Evolutionary conservation across 169 alveolate genomes (phyloP).

Genomic region (Eimeria sp.): DNA sequence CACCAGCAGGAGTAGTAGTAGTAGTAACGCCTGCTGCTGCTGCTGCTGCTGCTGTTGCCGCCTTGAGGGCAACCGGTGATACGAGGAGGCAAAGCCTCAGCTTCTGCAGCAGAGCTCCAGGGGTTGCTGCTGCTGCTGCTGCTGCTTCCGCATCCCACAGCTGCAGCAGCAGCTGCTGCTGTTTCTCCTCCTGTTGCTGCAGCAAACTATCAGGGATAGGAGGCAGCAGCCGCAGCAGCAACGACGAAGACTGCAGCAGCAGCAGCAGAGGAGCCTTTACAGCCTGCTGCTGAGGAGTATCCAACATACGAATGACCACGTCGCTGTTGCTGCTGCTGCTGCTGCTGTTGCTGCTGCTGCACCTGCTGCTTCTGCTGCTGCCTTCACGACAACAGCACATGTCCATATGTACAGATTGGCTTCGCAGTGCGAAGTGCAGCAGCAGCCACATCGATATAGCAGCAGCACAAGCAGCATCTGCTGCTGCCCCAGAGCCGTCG

Average conservation of each 20-base stretch:
- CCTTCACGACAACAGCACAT: constrained; percentile 50
- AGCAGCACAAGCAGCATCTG: too few species aligned
- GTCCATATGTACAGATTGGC: neutral
- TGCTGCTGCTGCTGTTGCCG: neutral
- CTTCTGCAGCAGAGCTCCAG: constrained; percentile 19
- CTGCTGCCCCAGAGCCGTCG: too few species aligned
- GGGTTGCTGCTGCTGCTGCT: constrained; percentile 24
- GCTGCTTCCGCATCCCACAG: constrained; percentile 52
- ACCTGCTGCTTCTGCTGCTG: constrained; percentile 31
- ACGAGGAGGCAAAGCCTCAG: constrained; percentile 19
- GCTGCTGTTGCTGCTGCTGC: constrained; percentile 64
- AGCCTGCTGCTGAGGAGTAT: neutral
- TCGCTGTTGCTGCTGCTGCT: constrained; percentile 35
- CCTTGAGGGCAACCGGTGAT: neutral
- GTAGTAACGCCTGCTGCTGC: neutral
- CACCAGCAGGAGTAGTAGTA: neutral
- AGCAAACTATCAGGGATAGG: neutral
- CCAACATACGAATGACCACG: neutral
- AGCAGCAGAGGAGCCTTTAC: constrained; percentile 47
- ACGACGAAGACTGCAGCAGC: constrained; percentile 40
- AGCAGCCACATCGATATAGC: too few species aligned
- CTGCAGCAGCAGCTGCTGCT: constrained; percentile 52
- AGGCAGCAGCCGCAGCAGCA: constrained; percentile 73
- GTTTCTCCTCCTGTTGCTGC: constrained; percentile 40
- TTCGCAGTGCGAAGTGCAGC: neutral